phyloP scores from a whole-genome alignment of 495 filamentous ascomycete genomes.

The Tricharina praecox region DNA sequence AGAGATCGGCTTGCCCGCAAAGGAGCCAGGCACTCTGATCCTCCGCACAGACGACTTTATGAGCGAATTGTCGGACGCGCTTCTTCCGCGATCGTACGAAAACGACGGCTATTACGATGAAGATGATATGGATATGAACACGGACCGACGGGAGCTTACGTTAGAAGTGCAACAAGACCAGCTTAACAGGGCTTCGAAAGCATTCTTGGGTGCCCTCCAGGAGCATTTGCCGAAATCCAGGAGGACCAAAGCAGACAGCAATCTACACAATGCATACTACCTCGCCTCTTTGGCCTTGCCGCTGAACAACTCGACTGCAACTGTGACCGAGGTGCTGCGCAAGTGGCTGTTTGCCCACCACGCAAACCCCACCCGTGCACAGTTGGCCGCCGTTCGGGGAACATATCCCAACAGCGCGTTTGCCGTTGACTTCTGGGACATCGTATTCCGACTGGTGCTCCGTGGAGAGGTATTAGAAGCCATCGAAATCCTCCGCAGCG shows the following conservation, averaged over 20 bases:
- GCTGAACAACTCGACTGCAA: constrained; percentile 20
- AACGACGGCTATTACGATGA: constrained; percentile 14
- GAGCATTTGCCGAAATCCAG: constrained; percentile 5
- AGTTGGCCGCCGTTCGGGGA: constrained; percentile 16
- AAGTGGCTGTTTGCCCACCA: constrained; percentile 19
- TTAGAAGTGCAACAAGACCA: constrained; percentile 8
- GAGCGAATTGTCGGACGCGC: constrained; percentile 11
- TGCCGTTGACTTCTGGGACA: constrained; percentile 16
- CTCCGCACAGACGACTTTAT: constrained; percentile 20
- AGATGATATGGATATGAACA: constrained; percentile 19
- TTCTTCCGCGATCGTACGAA: constrained; percentile 2
- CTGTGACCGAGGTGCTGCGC: constrained; percentile 20
- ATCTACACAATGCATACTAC: constrained; percentile 21
- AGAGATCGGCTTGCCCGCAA: constrained; percentile 8
- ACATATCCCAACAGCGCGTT: constrained; percentile 20
- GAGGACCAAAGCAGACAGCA: neutral
- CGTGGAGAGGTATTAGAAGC: constrained; percentile 22
- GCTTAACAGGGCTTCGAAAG: constrained; percentile 11
- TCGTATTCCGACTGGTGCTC: constrained; percentile 13
- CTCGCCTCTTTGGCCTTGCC: constrained; percentile 18
- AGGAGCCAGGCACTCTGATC: constrained; percentile 20
- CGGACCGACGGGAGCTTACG: constrained; percentile 8
- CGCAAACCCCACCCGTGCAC: constrained; percentile 11
- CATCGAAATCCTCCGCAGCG: constrained; percentile 10
- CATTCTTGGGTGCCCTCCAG: constrained; percentile 15